Base-by-base conservation (phyloP, 768 basidiomycete genomes). In the Suillus cothurnatus region DNA sequence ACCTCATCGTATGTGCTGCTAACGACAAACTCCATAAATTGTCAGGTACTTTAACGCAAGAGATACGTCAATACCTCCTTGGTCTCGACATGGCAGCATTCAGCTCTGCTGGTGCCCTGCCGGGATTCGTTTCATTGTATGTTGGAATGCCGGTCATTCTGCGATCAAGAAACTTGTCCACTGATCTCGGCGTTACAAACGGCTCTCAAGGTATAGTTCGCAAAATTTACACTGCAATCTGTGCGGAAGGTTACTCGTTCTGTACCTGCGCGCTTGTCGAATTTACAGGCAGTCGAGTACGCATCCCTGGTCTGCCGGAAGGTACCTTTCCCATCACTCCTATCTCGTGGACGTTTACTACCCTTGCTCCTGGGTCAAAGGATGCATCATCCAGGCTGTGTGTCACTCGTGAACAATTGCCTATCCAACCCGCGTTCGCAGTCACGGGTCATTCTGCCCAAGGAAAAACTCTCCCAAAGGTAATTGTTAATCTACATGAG, bases 121-220 rank as follows among this genome's bases (percentile, higher is more conserved):
- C n/a, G n/a, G 68, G 71, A 0, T 62, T 61, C 39, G 21, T 78
- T 14, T 64, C 70, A 0, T 21, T 79, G 0, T 75, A 66, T 63
- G 61, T 61, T 12, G 77, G 74, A 0, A 78, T 78, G 76, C 76
- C 74, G 0, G 74, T 79, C 0, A 72, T 78, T 23, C 57, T 79
- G 1, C 41, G 66, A 0, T n/a, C 12, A 0, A 23, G 39, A 6
- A 79, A 79, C 45, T 6, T 79, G 1, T 76, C 72, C 0, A 76
- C 73, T 1, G 76, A 78, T 3, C 56, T 79, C 2, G 69, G 70
- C 0, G 65, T 79, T 17, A 69, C 73, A 1, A 78, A 78, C 72
- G 74, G 78, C 0, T 66, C 73, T 7, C 71, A 74, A 65, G 77
- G 76, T 1, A 58, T 64, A 26, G 45, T 78, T 0, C 28, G 38